Conservation (phyloP, 2,329 filamentous ascomycete genomes). For the Aspergillus clavatus region DNA sequence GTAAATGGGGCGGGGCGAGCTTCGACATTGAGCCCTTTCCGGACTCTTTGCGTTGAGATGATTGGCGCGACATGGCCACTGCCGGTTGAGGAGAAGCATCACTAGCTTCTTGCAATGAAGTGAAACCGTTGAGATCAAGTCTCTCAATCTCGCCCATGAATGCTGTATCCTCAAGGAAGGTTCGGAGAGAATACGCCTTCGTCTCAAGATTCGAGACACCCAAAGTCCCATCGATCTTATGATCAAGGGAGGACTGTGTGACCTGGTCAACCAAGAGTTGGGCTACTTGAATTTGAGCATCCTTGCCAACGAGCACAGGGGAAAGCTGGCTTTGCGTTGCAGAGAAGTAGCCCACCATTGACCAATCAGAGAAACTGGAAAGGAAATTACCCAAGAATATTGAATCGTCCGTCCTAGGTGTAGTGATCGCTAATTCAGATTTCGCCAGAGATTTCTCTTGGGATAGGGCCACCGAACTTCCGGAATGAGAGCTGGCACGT, state of each 20-base stretch:
- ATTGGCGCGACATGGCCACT: conserved; percentile 14
- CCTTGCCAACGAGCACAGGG: conserved; percentile 31
- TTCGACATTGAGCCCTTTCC: conserved; percentile 35
- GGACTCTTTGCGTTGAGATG: conserved; percentile 23
- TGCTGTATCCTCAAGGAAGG: conserved; percentile 25
- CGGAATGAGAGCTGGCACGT: conserved; percentile 30
- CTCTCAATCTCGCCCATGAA: conserved; percentile 28
- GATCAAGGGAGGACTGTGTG: conserved; percentile 42
- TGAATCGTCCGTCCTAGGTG: conserved; percentile 26
- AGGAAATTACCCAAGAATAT: conserved; percentile 37
- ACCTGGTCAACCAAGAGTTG: conserved; percentile 42
- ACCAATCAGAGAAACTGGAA: conserved; percentile 37
- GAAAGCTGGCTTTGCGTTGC: conserved; percentile 27
- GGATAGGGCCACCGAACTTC: conserved; percentile 26
- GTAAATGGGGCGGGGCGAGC: conserved; percentile 50
- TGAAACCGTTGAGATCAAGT: conserved; percentile 35
- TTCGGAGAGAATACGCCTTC: conserved; percentile 20
- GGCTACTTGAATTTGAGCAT: conserved; percentile 36
- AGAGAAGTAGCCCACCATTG: conserved; percentile 38
- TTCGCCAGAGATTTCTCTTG: conserved; percentile 22
- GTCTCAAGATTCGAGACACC: conserved; percentile 26
- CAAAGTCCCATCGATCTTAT: conserved; percentile 26
- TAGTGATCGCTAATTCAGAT: conserved; percentile 16
- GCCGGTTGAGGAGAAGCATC: conserved; percentile 10
- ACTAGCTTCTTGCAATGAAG: conserved; percentile 29